phyloP scores from a whole-genome alignment of 108 stramenopile genomes.

The Cyclotella baltica region DNA sequence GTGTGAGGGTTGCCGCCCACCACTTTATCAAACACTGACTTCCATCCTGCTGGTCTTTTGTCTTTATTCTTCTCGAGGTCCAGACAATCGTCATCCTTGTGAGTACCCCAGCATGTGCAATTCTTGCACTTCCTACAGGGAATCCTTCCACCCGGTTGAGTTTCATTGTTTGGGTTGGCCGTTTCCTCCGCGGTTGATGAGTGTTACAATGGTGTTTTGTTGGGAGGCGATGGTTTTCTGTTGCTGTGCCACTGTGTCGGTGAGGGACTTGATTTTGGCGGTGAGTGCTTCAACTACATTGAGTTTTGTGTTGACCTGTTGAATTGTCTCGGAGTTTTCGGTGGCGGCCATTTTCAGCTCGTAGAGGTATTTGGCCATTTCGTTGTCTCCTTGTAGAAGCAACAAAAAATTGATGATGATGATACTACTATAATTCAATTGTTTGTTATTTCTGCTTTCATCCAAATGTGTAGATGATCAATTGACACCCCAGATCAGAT shows the following conservation, averaged over 20 bases:
- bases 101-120: background rate
- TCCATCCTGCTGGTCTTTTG: background rate
- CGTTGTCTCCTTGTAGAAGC: no score
- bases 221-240: background rate
- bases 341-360: background rate
- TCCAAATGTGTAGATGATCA: no score
- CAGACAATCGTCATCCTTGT: background rate
- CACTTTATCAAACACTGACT: background rate
- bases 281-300: background rate
- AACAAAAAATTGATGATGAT: no score
- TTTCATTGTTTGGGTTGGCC: background rate
- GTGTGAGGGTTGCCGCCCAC: background rate
- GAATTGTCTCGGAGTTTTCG: background rate
- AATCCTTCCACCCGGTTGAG: background rate
- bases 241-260: conserved; percentile 5
- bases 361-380: conserved; percentile 6
- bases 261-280: background rate
- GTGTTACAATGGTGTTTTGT: background rate
- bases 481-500: no score
- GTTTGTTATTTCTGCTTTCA: no score
- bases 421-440: no score
- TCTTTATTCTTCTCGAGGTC: background rate
- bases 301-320: conserved; percentile 9
- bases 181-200: background rate
- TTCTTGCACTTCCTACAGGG: no score